A percentile compares a stretch with the other conserved stretches of the same genome.
These are phyloP conservation scores for Chrysosporium queenslandicum DNA, from an alignment of 2,329 filamentous ascomycete genomes.

Conservation along the genomic window DNA sequence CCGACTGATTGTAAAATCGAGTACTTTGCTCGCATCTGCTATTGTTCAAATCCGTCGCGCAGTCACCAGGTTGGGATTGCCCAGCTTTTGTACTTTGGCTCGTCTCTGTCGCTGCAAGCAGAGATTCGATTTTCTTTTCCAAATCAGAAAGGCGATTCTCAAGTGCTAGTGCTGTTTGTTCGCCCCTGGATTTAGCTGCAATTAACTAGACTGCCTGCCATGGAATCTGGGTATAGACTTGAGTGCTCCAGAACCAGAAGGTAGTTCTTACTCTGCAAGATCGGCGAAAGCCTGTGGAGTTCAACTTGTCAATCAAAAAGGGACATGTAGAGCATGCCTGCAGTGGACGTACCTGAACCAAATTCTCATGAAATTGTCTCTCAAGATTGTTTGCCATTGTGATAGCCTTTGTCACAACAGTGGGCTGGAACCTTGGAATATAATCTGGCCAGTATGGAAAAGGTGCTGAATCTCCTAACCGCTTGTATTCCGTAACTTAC, in stretches of 20 bases:
- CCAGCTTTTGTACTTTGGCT: neutral
- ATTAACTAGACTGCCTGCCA: neutral
- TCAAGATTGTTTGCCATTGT: neutral
- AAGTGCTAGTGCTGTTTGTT: slow-evolving; percentile 45
- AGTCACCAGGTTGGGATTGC: neutral
- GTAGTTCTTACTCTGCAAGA: neutral
- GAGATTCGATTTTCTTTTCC: slow-evolving; percentile 43
- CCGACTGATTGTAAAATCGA: neutral
- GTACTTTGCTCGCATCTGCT: neutral
- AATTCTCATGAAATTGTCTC: neutral
- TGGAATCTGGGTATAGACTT: no score
- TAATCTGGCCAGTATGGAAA: no score
- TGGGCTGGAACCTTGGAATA: no score
- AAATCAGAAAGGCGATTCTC: slow-evolving; percentile 46
- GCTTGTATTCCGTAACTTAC: no score
- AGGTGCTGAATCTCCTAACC: no score
- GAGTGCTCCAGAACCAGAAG: no score
- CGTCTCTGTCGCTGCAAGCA: slow-evolving; percentile 21
- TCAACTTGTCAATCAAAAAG: neutral
- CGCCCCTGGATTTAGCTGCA: slow-evolving; percentile 37
- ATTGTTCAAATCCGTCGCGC: neutral
- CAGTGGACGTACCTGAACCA: neutral
- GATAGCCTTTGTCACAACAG: neutral
- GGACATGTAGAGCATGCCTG: neutral
- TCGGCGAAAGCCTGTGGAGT: neutral